phyloP scores from a whole-genome alignment of 371 early-diverging fungal species.

The Rhizopus sp. region DNA sequence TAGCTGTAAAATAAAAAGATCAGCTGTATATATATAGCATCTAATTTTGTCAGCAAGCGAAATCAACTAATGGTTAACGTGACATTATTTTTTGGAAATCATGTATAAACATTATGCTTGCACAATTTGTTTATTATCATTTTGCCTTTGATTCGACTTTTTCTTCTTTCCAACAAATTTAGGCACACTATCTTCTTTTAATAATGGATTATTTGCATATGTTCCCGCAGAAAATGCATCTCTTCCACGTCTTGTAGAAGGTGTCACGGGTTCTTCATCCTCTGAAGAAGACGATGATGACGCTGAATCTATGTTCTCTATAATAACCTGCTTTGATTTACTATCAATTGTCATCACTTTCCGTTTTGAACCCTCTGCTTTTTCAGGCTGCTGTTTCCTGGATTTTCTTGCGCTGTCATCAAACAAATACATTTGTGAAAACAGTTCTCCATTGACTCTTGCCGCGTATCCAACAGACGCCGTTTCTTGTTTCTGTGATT shows the following conservation, averaged over 20 bases:
- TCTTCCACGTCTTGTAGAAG: background rate
- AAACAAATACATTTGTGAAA: conserved; percentile 6
- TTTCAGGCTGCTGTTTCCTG: conserved; percentile 39
- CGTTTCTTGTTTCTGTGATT: conserved; percentile 29
- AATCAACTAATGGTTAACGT: no score
- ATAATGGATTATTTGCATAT: conserved; percentile 44
- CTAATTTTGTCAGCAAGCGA: no score
- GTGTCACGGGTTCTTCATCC: conserved; percentile 21
- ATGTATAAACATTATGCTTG: background rate
- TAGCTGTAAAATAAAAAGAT: background rate
- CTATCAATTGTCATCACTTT: conserved; percentile 76
- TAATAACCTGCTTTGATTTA: conserved; percentile 53
- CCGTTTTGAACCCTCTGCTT: conserved; percentile 45
- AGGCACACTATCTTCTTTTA: conserved; percentile 36
- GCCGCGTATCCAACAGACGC: conserved; percentile 14
- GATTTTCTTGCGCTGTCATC: conserved; percentile 53
- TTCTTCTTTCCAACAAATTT: conserved; percentile 33
- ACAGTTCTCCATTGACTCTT: background rate
- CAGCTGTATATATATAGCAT: no score
- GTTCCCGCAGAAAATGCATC: conserved; percentile 31
- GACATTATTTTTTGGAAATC: no score
- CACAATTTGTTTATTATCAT: conserved; percentile 19
- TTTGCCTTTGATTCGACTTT: conserved; percentile 24
- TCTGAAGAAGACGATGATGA: conserved; percentile 27
- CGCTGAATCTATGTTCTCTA: conserved; percentile 34